These are phyloP conservation scores for Kwoniella sp. DNA, from an alignment of 768 basidiomycete species.

Conservation along the genomic window DNA sequence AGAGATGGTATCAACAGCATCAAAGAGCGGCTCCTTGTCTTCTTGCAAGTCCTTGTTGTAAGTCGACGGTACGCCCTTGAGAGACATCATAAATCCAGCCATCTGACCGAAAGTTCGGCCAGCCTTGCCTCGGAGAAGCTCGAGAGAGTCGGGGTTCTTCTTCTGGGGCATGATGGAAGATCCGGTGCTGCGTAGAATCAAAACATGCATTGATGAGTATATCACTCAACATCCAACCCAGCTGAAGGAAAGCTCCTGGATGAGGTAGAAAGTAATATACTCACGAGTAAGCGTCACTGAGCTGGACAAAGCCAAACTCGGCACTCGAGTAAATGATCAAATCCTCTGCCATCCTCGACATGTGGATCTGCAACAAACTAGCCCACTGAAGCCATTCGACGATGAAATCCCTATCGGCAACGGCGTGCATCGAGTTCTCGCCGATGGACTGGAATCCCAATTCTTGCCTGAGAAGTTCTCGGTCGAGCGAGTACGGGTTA, in stretches of 20 bases:
- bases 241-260: no score
- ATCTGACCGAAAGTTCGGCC: constrained; percentile 96
- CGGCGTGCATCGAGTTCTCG: constrained; percentile 96
- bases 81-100: constrained; percentile 95
- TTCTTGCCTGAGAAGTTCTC: constrained; percentile 86
- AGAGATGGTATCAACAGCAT: constrained; percentile 82
- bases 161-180: constrained; percentile 99
- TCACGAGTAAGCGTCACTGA: constrained; percentile 96
- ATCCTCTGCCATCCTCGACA: constrained; percentile 94
- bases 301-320: constrained; percentile 93
- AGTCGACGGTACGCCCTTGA: constrained; percentile 95
- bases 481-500: constrained; percentile 91
- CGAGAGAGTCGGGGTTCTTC: constrained; percentile 93
- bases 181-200: constrained; percentile 69
- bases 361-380: constrained; percentile 85
- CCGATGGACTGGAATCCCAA: constrained; percentile 84
- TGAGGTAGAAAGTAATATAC: constrained; percentile 27
- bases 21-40: constrained; percentile 96
- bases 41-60: constrained; percentile 99
- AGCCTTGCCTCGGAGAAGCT: constrained; percentile 90
- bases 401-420: constrained; percentile 95
- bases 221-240: no score
- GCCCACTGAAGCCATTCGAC: constrained; percentile 98
- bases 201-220: no score
- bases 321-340: constrained; percentile 94